These are phyloP conservation scores for Zanthoxylum bungeanum DNA, from an alignment of 345 rosid species.

Conservation along the genomic window DNA sequence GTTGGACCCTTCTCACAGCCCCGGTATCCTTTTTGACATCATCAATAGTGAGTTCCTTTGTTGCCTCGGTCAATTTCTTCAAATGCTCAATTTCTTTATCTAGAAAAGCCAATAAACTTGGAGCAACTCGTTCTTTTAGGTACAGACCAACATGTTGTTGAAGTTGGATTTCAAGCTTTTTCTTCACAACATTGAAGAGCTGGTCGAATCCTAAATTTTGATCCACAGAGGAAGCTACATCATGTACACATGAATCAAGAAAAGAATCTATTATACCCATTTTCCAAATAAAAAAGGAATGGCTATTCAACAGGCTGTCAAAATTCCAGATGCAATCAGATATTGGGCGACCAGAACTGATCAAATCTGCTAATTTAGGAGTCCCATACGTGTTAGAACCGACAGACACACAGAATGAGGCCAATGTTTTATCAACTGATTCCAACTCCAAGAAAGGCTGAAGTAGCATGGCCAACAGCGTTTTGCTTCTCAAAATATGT, in stretches of 20 bases:
- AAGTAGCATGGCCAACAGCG: conserved; percentile 44
- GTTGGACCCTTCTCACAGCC: conserved; percentile 54
- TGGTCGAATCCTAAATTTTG: conserved; percentile 87
- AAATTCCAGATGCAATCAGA: conserved; percentile 73
- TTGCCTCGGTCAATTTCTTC: conserved; percentile 43
- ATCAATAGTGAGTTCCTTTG: conserved; percentile 37
- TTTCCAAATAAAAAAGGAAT: conserved; percentile 87
- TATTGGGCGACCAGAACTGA: conserved; percentile 50
- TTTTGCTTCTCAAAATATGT: conserved; percentile 52
- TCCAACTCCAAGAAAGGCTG: conserved; percentile 75
- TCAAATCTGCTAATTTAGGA: conserved; percentile 42
- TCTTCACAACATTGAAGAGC: conserved; percentile 67
- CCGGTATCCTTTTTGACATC: conserved; percentile 41
- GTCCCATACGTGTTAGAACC: conserved; percentile 38
- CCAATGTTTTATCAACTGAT: conserved; percentile 46
- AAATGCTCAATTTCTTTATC: conserved; percentile 58
- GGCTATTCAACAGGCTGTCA: conserved; percentile 48
- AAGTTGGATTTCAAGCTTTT: conserved; percentile 72
- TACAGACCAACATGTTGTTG: conserved; percentile 60
- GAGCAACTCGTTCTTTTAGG: conserved; percentile 56
- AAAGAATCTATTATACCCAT: conserved; percentile 67
- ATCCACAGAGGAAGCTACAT: conserved; percentile 62
- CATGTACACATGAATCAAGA: conserved; percentile 82
- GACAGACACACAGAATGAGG: conserved; percentile 38
- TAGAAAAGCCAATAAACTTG: conserved; percentile 58